phyloP scores from a whole-genome alignment of 2,329 filamentous ascomycete genomes.

The Penicillium italicum region DNA sequence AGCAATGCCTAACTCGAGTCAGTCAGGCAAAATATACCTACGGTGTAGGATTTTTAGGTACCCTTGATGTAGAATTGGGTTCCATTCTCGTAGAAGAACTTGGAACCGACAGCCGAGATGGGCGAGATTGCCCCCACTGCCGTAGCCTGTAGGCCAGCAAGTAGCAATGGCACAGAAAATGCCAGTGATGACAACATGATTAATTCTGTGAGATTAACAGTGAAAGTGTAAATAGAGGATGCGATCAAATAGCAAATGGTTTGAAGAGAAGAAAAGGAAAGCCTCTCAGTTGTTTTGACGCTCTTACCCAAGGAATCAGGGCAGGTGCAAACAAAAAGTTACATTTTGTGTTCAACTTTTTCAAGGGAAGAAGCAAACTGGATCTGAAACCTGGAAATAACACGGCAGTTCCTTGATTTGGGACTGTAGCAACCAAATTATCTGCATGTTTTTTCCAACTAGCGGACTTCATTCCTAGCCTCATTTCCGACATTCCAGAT shows the following conservation, averaged over 20 bases:
- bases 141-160: slow-evolving; percentile 28
- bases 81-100: slow-evolving; percentile 80
- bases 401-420: slow-evolving; percentile 4
- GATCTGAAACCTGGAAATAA: background rate
- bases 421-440: slow-evolving; percentile 3
- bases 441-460: background rate
- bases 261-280: background rate
- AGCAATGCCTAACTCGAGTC: slow-evolving; percentile 60
- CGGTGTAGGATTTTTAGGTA: slow-evolving; percentile 32
- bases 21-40: slow-evolving; percentile 9
- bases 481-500: background rate
- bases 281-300: background rate
- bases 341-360: no score
- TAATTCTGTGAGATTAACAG: slow-evolving; percentile 2
- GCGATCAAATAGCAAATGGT: background rate
- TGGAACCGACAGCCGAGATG: slow-evolving; percentile 66
- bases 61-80: slow-evolving; percentile 83
- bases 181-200: slow-evolving; percentile 24
- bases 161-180: slow-evolving; percentile 22
- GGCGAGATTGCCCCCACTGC: slow-evolving; percentile 48
- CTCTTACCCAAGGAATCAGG: background rate
- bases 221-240: background rate
- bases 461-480: slow-evolving; percentile 7
- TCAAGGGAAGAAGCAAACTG: background rate
- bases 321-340: background rate